These are phyloP conservation scores for Lenwebbia sp. DNA, from an alignment of 345 rosid genomes.

Conservation along the genomic window DNA sequence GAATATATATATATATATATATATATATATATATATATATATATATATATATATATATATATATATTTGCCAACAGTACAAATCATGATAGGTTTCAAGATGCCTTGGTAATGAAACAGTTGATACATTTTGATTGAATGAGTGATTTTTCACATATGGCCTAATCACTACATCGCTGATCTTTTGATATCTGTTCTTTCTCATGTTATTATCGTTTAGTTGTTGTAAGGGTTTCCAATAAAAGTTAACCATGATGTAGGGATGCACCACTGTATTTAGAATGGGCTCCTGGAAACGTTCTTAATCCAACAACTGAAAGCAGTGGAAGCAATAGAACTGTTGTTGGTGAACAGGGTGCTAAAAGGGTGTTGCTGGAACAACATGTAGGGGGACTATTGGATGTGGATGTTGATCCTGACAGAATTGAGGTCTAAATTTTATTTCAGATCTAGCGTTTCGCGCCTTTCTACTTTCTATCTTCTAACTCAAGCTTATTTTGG, in stretches of 20 bases:
- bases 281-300: slow-evolving; percentile 85
- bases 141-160: background rate
- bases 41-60: background rate
- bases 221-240: background rate
- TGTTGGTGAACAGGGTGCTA: slow-evolving; percentile 49
- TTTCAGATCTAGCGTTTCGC: background rate
- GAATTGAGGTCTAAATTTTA: slow-evolving; percentile 51
- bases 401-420: slow-evolving; percentile 60
- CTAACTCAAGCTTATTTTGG: background rate
- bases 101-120: background rate
- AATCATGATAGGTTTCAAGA: background rate
- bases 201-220: background rate
- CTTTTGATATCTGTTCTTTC: background rate
- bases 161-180: background rate
- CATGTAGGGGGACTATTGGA: slow-evolving; percentile 47
- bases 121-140: background rate
- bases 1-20: background rate
- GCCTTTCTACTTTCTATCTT: background rate
- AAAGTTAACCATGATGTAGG: slow-evolving; percentile 29
- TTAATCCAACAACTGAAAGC: slow-evolving; percentile 29
- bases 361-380: slow-evolving; percentile 55
- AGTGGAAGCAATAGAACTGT: slow-evolving; percentile 20
- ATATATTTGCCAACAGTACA: background rate
- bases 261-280: slow-evolving; percentile 88
- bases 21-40: too few species aligned